phyloP scores from a whole-genome alignment of 208 protist genomes.

The Acanthamoeba rhysodes region DNA sequence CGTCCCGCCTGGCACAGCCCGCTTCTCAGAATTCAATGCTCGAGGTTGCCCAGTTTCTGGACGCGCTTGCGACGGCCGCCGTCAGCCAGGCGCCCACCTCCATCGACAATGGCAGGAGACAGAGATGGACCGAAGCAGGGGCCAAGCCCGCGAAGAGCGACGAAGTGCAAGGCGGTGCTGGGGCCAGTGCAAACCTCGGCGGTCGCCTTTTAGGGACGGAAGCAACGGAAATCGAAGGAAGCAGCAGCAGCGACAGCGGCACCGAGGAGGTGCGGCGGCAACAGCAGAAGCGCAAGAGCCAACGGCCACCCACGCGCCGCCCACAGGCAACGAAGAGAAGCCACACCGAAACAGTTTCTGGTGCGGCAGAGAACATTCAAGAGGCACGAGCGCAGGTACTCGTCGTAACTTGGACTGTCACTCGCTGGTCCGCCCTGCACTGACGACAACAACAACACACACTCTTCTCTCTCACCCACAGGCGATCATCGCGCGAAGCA shows the following conservation, averaged over 20 bases:
- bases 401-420: no score
- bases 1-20: neutral
- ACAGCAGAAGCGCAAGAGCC: neutral
- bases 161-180: neutral
- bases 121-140: no score
- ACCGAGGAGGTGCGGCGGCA: neutral
- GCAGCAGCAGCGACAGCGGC: neutral
- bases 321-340: no score
- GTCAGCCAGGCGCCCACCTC: neutral
- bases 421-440: no score
- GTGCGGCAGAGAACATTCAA: no score
- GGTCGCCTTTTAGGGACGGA: neutral
- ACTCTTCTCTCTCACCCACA: no score
- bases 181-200: neutral
- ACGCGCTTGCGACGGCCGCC: neutral
- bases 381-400: no score
- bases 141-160: neutral
- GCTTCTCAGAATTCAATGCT: neutral
- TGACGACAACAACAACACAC: no score
- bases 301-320: no score
- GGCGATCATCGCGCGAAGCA: no score
- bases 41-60: conserved; percentile 20
- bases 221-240: neutral
- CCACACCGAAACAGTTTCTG: no score
- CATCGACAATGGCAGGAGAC: no score